Percentiles rank a stretch among this genome's conserved stretches.
phyloP scores from a whole-genome alignment of 2,329 filamentous ascomycete genomes.

The Paradendryphiella salina region DNA sequence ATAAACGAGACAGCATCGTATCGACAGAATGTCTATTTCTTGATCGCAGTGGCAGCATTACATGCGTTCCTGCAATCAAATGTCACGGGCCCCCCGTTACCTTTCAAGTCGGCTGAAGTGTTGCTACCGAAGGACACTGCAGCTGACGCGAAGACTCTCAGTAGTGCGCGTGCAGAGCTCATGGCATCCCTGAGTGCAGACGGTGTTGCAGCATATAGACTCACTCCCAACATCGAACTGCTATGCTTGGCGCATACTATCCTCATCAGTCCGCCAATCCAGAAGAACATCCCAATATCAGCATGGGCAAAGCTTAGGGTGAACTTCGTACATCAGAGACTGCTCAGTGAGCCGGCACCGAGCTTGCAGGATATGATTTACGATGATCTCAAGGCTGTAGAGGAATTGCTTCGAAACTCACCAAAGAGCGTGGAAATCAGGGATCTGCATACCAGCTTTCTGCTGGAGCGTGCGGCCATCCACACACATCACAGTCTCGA shows the following conservation, averaged over 20 bases:
- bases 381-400: constrained; percentile 60
- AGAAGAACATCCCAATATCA: constrained; percentile 51
- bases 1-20: constrained; percentile 44
- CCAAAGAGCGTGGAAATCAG: constrained; percentile 23
- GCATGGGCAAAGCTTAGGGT: constrained; percentile 71
- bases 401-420: constrained; percentile 46
- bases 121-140: constrained; percentile 56
- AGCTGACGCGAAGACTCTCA: constrained; percentile 39
- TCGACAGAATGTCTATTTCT: constrained; percentile 51
- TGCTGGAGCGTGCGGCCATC: constrained; percentile 80
- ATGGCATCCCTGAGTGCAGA: constrained; percentile 75
- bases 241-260: constrained; percentile 73
- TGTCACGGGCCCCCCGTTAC: constrained; percentile 82
- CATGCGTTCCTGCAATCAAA: constrained; percentile 83
- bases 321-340: constrained; percentile 71
- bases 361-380: constrained; percentile 65
- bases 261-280: constrained; percentile 54
- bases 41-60: constrained; percentile 69
- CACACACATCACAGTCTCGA: constrained; percentile 85
- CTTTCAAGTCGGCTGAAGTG: constrained; percentile 56
- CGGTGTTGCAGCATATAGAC: constrained; percentile 81
- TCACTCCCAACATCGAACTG: constrained; percentile 82
- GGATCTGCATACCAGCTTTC: constrained; percentile 61
- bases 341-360: constrained; percentile 65
- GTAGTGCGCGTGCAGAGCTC: constrained; percentile 57